phyloP scores from a whole-genome alignment of 1,139 yeast species.

The Magnusiomyces paraingens region DNA sequence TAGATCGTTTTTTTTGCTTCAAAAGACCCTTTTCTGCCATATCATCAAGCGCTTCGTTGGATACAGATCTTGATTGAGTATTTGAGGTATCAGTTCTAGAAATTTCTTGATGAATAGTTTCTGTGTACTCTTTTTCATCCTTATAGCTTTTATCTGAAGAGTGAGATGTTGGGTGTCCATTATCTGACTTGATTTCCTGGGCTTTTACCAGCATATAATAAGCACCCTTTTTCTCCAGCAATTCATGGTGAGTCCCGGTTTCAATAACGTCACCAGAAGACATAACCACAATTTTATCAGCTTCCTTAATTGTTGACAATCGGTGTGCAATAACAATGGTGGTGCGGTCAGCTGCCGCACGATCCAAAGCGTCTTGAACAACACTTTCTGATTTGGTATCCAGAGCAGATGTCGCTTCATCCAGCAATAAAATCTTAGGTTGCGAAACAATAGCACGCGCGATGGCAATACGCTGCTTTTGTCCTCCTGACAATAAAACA shows the following conservation, averaged over 20 bases:
- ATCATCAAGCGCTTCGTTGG: slow-evolving; percentile 7
- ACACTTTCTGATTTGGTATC: slow-evolving; percentile 61
- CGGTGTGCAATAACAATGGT: slow-evolving; percentile 79
- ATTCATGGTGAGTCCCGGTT: slow-evolving; percentile 37
- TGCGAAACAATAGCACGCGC: slow-evolving; percentile 70
- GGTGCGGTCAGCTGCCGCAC: slow-evolving; percentile 57
- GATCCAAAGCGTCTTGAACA: slow-evolving; percentile 48
- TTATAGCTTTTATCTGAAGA: too few relatives aligned
- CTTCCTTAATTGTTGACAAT: slow-evolving; percentile 60
- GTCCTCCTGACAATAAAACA: slow-evolving; percentile 67
- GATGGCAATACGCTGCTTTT: slow-evolving; percentile 81
- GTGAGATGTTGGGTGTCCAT: neutral
- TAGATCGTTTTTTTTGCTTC: neutral
- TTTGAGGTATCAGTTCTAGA: too few relatives aligned
- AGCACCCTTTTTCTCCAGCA: slow-evolving; percentile 32
- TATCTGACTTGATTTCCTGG: slow-evolving; percentile 24
- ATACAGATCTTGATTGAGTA: neutral
- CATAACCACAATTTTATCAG: slow-evolving; percentile 42
- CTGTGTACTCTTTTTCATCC: too few relatives aligned
- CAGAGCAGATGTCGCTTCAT: slow-evolving; percentile 76
- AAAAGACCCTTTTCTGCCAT: neutral
- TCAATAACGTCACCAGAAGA: slow-evolving; percentile 37
- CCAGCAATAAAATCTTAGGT: slow-evolving; percentile 57
- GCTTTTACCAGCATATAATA: slow-evolving; percentile 36
- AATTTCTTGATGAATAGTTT: too few relatives aligned